phyloP scores from a whole-genome alignment of 2,329 filamentous ascomycete species.

The Penicillium sp. region DNA sequence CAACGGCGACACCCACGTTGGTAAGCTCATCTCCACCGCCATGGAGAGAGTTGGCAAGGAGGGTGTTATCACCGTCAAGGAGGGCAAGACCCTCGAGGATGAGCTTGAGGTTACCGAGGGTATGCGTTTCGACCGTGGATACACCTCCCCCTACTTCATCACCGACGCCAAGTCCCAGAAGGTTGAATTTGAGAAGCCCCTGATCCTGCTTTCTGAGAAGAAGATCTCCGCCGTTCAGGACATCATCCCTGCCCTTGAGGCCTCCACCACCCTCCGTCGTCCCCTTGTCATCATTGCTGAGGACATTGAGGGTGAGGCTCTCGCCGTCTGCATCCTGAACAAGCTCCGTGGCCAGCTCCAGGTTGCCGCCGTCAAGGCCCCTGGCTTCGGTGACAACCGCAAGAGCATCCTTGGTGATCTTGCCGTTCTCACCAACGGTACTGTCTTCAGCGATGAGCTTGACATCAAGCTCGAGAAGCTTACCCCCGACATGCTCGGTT shows the following conservation, averaged over 20 bases:
- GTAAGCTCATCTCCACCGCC: slow-evolving; percentile 88
- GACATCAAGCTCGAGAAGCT: slow-evolving; percentile 99
- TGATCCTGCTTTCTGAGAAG: slow-evolving; percentile 98
- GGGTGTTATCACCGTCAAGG: slow-evolving; percentile 99
- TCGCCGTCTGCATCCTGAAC: slow-evolving; percentile 98
- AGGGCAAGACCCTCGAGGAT: slow-evolving; percentile 95
- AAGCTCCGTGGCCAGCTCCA: slow-evolving; percentile 99
- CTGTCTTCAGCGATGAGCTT: slow-evolving; percentile 95
- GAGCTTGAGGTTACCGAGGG: slow-evolving; percentile 99
- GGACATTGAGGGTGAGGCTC: slow-evolving; percentile 96
- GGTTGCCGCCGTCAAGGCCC: slow-evolving; percentile 96
- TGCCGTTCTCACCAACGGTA: slow-evolving; percentile 88
- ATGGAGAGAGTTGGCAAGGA: slow-evolving; percentile 99
- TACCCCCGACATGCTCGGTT: slow-evolving; percentile 88
- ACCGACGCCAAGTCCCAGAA: slow-evolving; percentile 97
- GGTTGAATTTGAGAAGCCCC: slow-evolving; percentile 98
- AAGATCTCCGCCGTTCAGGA: slow-evolving; percentile 99
- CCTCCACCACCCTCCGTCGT: slow-evolving; percentile 86
- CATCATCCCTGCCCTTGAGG: slow-evolving; percentile 95
- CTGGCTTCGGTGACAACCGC: slow-evolving; percentile 98
- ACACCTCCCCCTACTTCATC: slow-evolving; percentile 99
- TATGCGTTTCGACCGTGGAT: slow-evolving; percentile 99
- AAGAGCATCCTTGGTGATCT: slow-evolving; percentile 98
- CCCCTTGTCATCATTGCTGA: slow-evolving; percentile 97
- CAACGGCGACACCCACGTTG: slow-evolving; percentile 92